phyloP scores from a whole-genome alignment of 169 alveolate genomes.

The Fabrea salina region DNA sequence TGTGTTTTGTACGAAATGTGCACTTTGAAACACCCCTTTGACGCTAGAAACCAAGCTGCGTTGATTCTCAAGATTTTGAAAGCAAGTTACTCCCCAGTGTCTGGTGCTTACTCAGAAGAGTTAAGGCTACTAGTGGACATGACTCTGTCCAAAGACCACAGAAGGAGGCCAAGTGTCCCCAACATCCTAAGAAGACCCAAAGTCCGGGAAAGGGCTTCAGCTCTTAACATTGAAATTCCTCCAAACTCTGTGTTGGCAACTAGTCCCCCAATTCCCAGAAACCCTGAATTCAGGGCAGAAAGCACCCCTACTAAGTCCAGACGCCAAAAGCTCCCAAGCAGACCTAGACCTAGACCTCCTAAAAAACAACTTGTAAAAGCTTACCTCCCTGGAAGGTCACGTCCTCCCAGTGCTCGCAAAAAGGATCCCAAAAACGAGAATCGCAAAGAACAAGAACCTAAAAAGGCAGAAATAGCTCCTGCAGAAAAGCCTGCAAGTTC shows the following conservation, averaged over 20 bases:
- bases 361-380: background rate
- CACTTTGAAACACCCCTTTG: conserved; percentile 87
- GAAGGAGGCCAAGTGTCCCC: conserved; percentile 58
- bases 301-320: background rate
- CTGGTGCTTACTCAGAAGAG: conserved; percentile 61
- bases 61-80: conserved; percentile 79
- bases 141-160: conserved; percentile 61
- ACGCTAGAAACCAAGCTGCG: conserved; percentile 86
- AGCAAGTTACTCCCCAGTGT: conserved; percentile 68
- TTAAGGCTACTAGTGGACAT: conserved; percentile 59
- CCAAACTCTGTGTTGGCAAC: conserved; percentile 7
- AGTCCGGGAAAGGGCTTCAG: background rate
- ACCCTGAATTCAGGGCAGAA: background rate
- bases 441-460: background rate
- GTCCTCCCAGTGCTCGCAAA: background rate
- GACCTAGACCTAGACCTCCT: background rate
- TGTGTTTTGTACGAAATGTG: conserved; percentile 89
- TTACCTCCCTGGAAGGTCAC: background rate
- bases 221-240: conserved; percentile 3
- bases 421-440: background rate
- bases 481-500: too few relatives aligned
- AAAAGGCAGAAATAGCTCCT: too few relatives aligned
- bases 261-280: background rate
- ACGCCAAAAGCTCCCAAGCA: background rate
- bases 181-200: conserved; percentile 3